phyloP scores from a whole-genome alignment of 2,329 filamentous ascomycete species.

The Trichophyton simii region DNA sequence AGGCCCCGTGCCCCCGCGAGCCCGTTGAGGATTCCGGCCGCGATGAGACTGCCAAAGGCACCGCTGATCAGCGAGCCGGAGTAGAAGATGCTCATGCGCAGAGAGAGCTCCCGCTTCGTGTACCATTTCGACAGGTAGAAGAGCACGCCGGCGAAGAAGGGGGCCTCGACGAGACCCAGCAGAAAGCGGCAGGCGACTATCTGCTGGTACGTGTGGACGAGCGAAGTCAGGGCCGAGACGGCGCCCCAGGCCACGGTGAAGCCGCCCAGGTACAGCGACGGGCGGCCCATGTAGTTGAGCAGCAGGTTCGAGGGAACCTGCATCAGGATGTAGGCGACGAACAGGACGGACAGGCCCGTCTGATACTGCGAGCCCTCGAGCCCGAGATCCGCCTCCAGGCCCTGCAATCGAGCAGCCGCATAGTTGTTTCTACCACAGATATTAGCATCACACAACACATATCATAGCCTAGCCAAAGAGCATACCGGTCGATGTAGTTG shows the following conservation, averaged over 20 bases:
- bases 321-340: constrained; percentile 35
- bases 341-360: constrained; percentile 32
- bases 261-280: constrained; percentile 33
- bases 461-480: constrained; percentile 9
- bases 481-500: constrained; percentile 35
- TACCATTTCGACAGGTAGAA: constrained; percentile 43
- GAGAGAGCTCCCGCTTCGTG: constrained; percentile 40
- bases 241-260: constrained; percentile 36
- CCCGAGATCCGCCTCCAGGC: constrained; percentile 27
- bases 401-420: constrained; percentile 34
- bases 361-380: constrained; percentile 28
- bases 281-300: constrained; percentile 32
- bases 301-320: constrained; percentile 38
- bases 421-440: constrained; percentile 32
- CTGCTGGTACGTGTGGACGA: constrained; percentile 30
- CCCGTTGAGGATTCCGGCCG: constrained; percentile 38
- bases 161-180: constrained; percentile 37
- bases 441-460: not conserved
- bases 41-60: constrained; percentile 44
- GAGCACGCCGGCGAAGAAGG: constrained; percentile 36
- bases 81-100: constrained; percentile 42
- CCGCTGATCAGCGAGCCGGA: constrained; percentile 38
- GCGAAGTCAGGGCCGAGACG: constrained; percentile 33
- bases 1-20: constrained; percentile 25
- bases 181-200: constrained; percentile 36